These are phyloP conservation scores for Suillus sp. DNA, from an alignment of 768 basidiomycete species.

Conservation along the genomic window DNA sequence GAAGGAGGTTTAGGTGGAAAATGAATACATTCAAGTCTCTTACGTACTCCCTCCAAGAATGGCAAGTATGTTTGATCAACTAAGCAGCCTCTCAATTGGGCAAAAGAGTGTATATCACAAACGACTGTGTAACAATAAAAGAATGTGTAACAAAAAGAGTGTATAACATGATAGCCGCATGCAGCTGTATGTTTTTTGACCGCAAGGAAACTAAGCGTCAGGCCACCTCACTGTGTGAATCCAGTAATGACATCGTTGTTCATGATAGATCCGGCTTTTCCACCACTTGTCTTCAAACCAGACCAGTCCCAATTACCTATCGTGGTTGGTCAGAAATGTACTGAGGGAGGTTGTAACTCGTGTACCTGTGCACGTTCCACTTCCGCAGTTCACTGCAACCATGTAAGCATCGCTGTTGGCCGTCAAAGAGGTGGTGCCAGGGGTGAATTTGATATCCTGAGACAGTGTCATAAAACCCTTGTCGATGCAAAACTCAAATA, in stretches of 20 bases:
- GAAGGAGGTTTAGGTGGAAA: background rate
- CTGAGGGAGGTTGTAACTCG: background rate
- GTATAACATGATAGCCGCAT: background rate
- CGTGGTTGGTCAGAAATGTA: conserved; percentile 2
- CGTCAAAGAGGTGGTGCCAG: conserved; percentile 42
- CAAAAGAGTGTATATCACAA: no score
- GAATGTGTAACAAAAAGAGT: background rate
- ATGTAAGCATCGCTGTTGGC: conserved; percentile 45
- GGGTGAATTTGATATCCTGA: conserved; percentile 52
- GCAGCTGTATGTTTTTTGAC: background rate
- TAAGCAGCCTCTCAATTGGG: no score
- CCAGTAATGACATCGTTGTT: conserved; percentile 38
- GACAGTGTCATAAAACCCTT: conserved; percentile 2
- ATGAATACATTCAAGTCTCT: background rate
- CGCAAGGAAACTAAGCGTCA: background rate
- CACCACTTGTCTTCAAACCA: conserved; percentile 46
- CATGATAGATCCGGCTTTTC: conserved; percentile 35
- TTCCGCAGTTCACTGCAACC: conserved; percentile 60
- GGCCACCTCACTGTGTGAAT: conserved; percentile 23
- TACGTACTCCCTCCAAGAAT: background rate
- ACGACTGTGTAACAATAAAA: background rate
- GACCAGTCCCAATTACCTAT: conserved; percentile 56
- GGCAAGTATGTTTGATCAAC: background rate
- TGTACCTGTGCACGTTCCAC: conserved; percentile 50
- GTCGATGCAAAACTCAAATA: background rate